Base-by-base conservation (phyloP, 2,329 filamentous ascomycete species). In the Microsporum ferrugineum region DNA sequence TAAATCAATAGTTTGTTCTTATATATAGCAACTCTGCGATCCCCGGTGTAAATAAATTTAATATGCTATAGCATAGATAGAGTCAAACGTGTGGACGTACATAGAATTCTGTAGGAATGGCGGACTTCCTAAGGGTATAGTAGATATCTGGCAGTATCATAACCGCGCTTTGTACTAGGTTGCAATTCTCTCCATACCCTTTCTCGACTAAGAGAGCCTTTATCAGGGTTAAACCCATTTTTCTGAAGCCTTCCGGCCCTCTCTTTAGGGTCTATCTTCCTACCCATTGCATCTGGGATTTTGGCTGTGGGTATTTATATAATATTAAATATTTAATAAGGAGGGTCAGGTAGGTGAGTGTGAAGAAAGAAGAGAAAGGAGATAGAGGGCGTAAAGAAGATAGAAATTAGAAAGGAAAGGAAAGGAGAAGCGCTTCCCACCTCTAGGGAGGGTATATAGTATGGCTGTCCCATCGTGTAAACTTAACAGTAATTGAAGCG, bases 201-300 rank as follows among this genome's bases (percentile, higher is more conserved):
- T 31, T 47, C 33, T 47, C 10, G 8, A 27, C 39, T 27, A n/a
- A 49, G 17, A 31, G 29, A 31, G 27, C 8, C 3, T 27, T 59
- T 59, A 43, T 59, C 12, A 47, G 57, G 57, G 41, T 59, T 41
- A 47, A 59, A 59, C 17, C 41, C 39, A 6, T 10, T 29, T 36
- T 47, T 27, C n/a, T 59, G 12, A 36, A 41, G 34, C 41, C 57
- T 59, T 31, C 27, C 10, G 43, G 61, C 62, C 60, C 63, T 57
- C 57, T 64, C 58, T 43, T 63, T 49, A 49, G 59, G 59, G 43
- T 51, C 60, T 41, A 63, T 58, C 61, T 63, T 60, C 47, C 38
- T 63, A 36, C 38, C 31, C 61, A 61, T 61, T 62, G 49, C 31
- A 17, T 49, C 14, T 38, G 5, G 38, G 23, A 31, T 14, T 39